Evolutionary conservation across 495 filamentous ascomycete species (phyloP).

Genomic region (Clavariopsis aquatica): DNA sequence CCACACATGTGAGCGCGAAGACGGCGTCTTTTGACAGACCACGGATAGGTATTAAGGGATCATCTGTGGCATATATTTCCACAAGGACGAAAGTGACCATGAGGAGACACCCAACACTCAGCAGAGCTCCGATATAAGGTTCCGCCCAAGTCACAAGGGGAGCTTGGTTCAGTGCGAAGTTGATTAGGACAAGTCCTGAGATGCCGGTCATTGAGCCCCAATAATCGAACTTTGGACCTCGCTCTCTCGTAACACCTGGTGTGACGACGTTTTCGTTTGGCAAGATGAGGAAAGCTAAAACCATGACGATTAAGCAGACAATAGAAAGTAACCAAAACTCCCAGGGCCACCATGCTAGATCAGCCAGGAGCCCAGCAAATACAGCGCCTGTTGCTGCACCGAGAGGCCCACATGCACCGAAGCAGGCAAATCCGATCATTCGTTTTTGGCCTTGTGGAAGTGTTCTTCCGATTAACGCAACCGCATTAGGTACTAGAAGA

Average conservation of each 20-base stretch:
- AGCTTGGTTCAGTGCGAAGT: slow-evolving; percentile 58
- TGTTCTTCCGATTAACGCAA: slow-evolving; percentile 53
- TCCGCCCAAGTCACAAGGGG: slow-evolving; percentile 51
- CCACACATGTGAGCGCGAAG: slow-evolving; percentile 53
- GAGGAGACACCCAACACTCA: slow-evolving; percentile 51
- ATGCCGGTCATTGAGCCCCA: slow-evolving; percentile 41
- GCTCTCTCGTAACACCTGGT: not conserved
- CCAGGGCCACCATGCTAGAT: slow-evolving; percentile 41
- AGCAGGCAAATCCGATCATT: slow-evolving; percentile 38
- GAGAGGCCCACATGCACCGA: slow-evolving; percentile 37
- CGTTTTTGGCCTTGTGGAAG: slow-evolving; percentile 42
- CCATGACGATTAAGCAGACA: slow-evolving; percentile 27
- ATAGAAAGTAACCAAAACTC: slow-evolving; percentile 35
- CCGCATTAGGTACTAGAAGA: slow-evolving; percentile 54
- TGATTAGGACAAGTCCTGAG: slow-evolving; percentile 49
- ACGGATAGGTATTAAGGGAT: slow-evolving; percentile 53
- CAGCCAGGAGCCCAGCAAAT: slow-evolving; percentile 35
- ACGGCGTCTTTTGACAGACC: slow-evolving; percentile 47
- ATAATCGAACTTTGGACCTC: slow-evolving; percentile 26
- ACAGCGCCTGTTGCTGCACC: slow-evolving; percentile 33
- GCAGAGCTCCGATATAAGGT: slow-evolving; percentile 51
- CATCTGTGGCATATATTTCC: slow-evolving; percentile 45
- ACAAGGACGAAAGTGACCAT: slow-evolving; percentile 49
- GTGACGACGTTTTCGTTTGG: slow-evolving; percentile 26
- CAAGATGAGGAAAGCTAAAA: slow-evolving; percentile 37